Percentiles rank a stretch among this genome's conserved stretches.
Evolutionary conservation across 306 rosid species (phyloP).

Genomic region (Purshia tridentata): DNA sequence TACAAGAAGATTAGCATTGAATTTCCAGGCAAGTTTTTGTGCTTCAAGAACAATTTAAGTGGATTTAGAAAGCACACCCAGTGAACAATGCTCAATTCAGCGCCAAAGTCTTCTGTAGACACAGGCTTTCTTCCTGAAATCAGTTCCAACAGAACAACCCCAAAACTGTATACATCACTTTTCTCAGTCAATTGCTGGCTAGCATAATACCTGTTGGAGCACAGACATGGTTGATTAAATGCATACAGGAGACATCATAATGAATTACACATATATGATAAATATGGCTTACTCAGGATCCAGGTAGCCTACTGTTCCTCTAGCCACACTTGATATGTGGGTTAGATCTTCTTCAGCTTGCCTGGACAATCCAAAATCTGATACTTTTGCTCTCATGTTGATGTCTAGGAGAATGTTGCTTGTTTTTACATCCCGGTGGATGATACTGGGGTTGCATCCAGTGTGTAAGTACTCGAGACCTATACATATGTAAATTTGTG

Average conservation of each 20-base stretch:
- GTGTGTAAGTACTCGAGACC: slow-evolving; percentile 97
- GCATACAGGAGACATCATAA: slow-evolving; percentile 17
- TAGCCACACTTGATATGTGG: slow-evolving; percentile 84
- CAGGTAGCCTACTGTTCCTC: slow-evolving; percentile 92
- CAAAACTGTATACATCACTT: slow-evolving; percentile 93
- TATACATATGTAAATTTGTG: slow-evolving; percentile 32
- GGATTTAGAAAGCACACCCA: slow-evolving; percentile 55
- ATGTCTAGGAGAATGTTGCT: slow-evolving; percentile 92
- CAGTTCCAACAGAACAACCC: slow-evolving; percentile 86
- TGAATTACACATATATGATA: slow-evolving; percentile 11
- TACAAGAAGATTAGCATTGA: not conserved
- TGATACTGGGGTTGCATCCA: slow-evolving; percentile 96
- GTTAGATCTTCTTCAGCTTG: slow-evolving; percentile 93
- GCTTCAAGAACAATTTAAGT: not conserved
- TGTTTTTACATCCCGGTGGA: slow-evolving; percentile 90
- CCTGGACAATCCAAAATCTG: slow-evolving; percentile 93
- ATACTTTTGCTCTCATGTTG: slow-evolving; percentile 96
- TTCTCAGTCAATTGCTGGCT: slow-evolving; percentile 88
- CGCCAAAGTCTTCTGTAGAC: slow-evolving; percentile 79
- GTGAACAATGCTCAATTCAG: slow-evolving; percentile 90
- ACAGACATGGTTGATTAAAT: slow-evolving; percentile 20
- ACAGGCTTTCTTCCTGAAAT: slow-evolving; percentile 88
- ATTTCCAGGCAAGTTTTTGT: not conserved
- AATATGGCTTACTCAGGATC: slow-evolving; percentile 86
- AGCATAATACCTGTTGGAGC: slow-evolving; percentile 75